phyloP scores from a whole-genome alignment of 352 stramenopile species.

The Phytopythium aichiense region DNA sequence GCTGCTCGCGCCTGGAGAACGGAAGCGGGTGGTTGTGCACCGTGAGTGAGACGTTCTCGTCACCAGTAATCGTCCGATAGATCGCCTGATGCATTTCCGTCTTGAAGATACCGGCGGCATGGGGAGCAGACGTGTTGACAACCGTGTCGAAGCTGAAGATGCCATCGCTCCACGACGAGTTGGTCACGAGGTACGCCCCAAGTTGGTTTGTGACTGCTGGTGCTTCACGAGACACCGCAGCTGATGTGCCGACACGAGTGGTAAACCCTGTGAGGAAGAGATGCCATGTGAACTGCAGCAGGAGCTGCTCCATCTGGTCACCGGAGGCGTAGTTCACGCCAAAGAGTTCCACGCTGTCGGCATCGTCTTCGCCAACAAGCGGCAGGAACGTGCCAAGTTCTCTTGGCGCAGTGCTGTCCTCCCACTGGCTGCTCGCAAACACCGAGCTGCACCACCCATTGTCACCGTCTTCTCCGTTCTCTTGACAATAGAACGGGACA shows the following conservation, averaged over 20 bases:
- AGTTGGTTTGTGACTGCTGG: conserved; percentile 14
- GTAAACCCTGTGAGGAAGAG: conserved; percentile 12
- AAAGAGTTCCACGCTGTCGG: conserved; percentile 5
- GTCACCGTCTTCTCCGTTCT: not conserved
- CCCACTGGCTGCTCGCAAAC: conserved; percentile 2
- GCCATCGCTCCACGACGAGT: conserved; percentile 5
- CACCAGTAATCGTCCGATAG: conserved; percentile 4
- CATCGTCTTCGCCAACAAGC: not conserved
- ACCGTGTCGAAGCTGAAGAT: conserved; percentile 25
- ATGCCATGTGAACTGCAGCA: conserved; percentile 3
- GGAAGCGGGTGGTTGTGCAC: conserved; percentile 54
- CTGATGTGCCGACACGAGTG: conserved; percentile 10
- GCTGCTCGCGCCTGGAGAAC: conserved; percentile 32
- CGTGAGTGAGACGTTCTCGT: conserved; percentile 20
- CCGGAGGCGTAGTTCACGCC: not conserved
- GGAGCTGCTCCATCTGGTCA: not conserved
- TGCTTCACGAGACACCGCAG: not conserved
- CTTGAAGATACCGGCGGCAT: conserved; percentile 31
- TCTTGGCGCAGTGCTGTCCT: not conserved
- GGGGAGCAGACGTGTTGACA: conserved; percentile 31
- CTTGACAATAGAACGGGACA: conserved; percentile 9
- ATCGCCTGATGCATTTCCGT: conserved; percentile 29
- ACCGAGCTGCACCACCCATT: conserved; percentile 7
- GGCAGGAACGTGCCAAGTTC: not conserved
- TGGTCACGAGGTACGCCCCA: conserved; percentile 22